These are phyloP conservation scores for Teratosphaeria nubilosa DNA, from an alignment of 2,329 filamentous ascomycete species.

Conservation along the genomic window DNA sequence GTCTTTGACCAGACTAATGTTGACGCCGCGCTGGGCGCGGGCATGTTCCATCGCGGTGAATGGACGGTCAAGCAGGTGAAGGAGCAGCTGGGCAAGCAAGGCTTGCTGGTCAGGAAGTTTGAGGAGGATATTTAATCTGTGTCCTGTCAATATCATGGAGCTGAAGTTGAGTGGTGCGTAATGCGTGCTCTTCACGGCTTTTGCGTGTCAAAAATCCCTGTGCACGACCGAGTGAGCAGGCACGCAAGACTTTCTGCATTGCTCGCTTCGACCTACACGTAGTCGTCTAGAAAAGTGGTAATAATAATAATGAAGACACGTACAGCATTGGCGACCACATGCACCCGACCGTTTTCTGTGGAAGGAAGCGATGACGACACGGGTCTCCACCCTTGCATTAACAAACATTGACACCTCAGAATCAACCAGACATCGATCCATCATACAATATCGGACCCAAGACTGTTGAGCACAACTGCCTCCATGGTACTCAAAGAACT, in stretches of 20 bases:
- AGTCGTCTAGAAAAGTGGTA: no score
- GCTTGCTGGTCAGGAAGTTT: constrained; percentile 68
- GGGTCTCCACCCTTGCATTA: not conserved
- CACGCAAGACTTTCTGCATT: no score
- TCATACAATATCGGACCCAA: not conserved
- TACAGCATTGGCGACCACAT: not conserved
- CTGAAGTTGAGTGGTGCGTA: not conserved
- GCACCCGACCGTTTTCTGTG: not conserved
- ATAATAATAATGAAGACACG: not conserved
- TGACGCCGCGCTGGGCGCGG: constrained; percentile 87
- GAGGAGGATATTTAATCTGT: constrained; percentile 43
- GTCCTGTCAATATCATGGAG: not conserved
- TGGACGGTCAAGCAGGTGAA: constrained; percentile 94
- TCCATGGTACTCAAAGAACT: not conserved
- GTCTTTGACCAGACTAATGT: constrained; percentile 79
- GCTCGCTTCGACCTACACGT: no score
- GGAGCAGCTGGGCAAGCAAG: constrained; percentile 60
- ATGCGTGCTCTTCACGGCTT: no score
- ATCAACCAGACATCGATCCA: not conserved
- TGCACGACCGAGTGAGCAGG: no score
- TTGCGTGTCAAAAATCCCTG: no score
- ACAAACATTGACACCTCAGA: not conserved
- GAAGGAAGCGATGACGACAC: not conserved
- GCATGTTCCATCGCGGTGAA: constrained; percentile 95
- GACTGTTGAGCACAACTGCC: not conserved